Percentiles rank a stretch among this genome's conserved stretches.
Evolutionary conservation across 2,329 filamentous ascomycete species (phyloP).

Genomic region (Chaetomium sp.): DNA sequence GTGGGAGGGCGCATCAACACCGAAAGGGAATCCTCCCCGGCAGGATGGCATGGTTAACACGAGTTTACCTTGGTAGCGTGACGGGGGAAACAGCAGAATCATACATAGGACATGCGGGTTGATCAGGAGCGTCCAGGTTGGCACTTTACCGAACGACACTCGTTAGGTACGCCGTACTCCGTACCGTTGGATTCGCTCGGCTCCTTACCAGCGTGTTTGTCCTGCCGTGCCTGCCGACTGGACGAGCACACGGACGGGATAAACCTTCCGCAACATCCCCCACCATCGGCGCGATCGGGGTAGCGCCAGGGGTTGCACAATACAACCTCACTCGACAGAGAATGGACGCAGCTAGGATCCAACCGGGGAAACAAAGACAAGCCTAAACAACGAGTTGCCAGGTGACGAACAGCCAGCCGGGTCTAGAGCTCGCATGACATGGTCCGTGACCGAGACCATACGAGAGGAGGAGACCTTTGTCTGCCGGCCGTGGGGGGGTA

Average conservation of each 20-base stretch:
- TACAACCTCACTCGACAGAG: slow-evolving; percentile 2
- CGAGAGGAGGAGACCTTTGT: background rate
- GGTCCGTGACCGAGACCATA: background rate
- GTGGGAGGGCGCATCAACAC: background rate
- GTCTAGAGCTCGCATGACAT: background rate
- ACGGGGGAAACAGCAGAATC: background rate
- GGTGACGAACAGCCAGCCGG: too few species aligned
- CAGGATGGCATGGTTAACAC: background rate
- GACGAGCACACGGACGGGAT: too few species aligned
- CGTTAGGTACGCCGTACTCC: too few species aligned
- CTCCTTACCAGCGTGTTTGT: background rate
- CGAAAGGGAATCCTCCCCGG: background rate
- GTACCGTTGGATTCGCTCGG: too few species aligned
- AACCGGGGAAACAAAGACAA: background rate
- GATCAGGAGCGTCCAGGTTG: too few species aligned
- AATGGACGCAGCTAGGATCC: background rate
- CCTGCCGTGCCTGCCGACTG: background rate
- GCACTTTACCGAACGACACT: too few species aligned
- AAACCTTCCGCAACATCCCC: background rate
- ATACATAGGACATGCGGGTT: too few species aligned
- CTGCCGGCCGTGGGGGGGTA: background rate
- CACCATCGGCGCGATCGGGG: background rate
- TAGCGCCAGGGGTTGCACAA: slow-evolving; percentile 9
- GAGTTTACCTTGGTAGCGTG: background rate
- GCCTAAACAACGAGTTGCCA: background rate